Percentiles rank a stretch among this genome's conserved stretches.
Evolutionary conservation across 257 asterid genomes (phyloP).

Genomic region (Solanum bulbocastanum): DNA sequence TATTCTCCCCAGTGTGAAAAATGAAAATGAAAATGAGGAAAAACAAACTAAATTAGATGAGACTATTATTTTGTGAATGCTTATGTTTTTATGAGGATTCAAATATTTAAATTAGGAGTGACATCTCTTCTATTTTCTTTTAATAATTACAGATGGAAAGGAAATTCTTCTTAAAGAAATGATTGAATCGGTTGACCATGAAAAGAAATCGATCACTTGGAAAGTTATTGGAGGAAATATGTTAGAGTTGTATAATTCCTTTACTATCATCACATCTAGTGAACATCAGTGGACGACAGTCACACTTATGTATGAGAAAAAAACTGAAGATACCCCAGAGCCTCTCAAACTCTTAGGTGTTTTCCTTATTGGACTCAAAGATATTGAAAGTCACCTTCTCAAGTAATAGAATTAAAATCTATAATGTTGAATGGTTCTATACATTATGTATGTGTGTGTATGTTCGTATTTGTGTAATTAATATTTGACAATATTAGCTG

Average conservation of each 20-base stretch:
- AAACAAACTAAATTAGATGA: background rate
- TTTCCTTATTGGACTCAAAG: background rate
- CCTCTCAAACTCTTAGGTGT: background rate
- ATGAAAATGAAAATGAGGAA: background rate
- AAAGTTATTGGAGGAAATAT: background rate
- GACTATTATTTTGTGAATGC: background rate
- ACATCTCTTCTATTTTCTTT: background rate
- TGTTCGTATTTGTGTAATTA: background rate
- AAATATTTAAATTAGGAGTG: background rate
- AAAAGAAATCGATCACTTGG: background rate
- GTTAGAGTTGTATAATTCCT: background rate
- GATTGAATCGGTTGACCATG: background rate
- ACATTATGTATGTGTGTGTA: background rate
- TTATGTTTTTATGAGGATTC: background rate
- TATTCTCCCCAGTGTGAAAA: background rate
- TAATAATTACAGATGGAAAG: background rate
- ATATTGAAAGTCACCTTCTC: background rate
- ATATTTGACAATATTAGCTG: background rate
- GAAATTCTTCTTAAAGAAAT: background rate
- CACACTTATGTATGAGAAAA: constrained; percentile 6
- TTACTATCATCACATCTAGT: background rate
- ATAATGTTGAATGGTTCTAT: background rate
- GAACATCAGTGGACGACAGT: background rate
- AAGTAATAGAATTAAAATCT: background rate
- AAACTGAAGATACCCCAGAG: background rate